phyloP scores from a whole-genome alignment of 2,329 filamentous ascomycete species.

The Juglanconis juglandina region DNA sequence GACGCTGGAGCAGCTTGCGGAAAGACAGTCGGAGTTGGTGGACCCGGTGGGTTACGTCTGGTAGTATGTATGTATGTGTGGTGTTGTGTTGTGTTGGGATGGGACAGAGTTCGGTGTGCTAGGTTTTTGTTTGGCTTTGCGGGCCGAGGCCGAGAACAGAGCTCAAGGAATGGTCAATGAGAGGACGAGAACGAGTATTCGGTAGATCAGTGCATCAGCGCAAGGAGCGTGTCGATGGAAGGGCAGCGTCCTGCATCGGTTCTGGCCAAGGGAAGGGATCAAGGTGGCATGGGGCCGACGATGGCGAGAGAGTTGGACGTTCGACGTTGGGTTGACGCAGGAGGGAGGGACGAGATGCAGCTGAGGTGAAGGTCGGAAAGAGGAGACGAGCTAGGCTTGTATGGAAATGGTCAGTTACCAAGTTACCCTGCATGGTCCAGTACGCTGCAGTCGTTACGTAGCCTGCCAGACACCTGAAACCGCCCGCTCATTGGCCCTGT shows the following conservation, averaged over 20 bases:
- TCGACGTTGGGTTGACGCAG: conserved; percentile 1
- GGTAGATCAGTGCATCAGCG: neutral
- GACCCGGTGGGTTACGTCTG: neutral
- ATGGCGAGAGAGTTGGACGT: conserved; percentile 5
- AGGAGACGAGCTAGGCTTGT: neutral
- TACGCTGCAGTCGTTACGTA: too few species aligned
- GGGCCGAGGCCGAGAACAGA: conserved; percentile 15
- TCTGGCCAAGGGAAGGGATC: conserved; percentile 3
- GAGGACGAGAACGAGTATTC: conserved; percentile 16
- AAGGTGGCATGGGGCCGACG: conserved; percentile 8
- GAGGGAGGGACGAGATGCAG: neutral
- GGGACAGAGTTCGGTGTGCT: neutral
- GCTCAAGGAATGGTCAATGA: conserved; percentile 20
- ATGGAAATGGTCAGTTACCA: neutral
- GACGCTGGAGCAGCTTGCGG: conserved; percentile 7
- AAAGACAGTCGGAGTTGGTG: conserved; percentile 13
- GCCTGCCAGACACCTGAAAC: too few species aligned
- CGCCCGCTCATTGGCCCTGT: too few species aligned
- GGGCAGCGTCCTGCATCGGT: neutral
- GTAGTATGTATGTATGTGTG: neutral
- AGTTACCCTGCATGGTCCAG: neutral
- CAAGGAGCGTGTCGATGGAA: conserved; percentile 17
- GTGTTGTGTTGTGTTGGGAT: conserved; percentile 7
- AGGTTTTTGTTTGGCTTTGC: conserved; percentile 9
- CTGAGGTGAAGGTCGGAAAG: conserved; percentile 2